A percentile compares a stretch with the other conserved stretches of the same genome.
Conservation (phyloP, 1,139 yeast genomes). For the Pichia kudriavzevii region DNA sequence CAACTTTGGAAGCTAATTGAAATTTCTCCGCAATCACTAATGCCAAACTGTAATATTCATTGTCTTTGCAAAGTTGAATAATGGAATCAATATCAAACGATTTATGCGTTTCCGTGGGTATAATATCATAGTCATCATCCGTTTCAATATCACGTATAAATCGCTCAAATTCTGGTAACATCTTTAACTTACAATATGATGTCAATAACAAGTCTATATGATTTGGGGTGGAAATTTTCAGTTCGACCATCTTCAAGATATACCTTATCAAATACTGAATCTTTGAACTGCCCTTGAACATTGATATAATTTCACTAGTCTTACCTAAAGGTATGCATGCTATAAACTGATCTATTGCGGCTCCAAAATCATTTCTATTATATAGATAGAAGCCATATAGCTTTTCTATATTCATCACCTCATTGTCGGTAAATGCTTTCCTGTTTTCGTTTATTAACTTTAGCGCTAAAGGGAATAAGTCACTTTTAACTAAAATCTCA, state of each 20-base stretch:
- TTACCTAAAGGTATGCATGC: slow-evolving; percentile 38
- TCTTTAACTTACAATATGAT: slow-evolving; percentile 74
- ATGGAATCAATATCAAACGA: slow-evolving; percentile 65
- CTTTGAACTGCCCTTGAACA: slow-evolving; percentile 79
- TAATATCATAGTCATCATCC: slow-evolving; percentile 30
- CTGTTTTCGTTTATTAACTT: slow-evolving; percentile 46
- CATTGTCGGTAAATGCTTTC: slow-evolving; percentile 29
- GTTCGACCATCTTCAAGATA: slow-evolving; percentile 48
- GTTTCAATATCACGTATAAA: slow-evolving; percentile 45
- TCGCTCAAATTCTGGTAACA: slow-evolving; percentile 46
- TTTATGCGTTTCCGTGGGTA: slow-evolving; percentile 27
- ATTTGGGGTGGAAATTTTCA: slow-evolving; percentile 54
- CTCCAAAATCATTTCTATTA: slow-evolving; percentile 54
- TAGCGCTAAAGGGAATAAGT: slow-evolving; percentile 67
- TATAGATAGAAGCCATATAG: slow-evolving; percentile 69
- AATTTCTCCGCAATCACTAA: slow-evolving; percentile 62
- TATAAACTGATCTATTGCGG: slow-evolving; percentile 64
- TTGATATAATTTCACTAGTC: slow-evolving; percentile 71
- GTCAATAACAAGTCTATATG: slow-evolving; percentile 78
- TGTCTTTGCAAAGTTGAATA: slow-evolving; percentile 68
- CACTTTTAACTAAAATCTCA: slow-evolving; percentile 62
- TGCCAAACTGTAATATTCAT: slow-evolving; percentile 64
- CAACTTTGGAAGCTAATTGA: slow-evolving; percentile 69
- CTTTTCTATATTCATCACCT: slow-evolving; percentile 48
- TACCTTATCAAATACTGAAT: slow-evolving; percentile 59